Conservation (phyloP, 169 alveolate species). For the Amoebophrya sp. region DNA sequence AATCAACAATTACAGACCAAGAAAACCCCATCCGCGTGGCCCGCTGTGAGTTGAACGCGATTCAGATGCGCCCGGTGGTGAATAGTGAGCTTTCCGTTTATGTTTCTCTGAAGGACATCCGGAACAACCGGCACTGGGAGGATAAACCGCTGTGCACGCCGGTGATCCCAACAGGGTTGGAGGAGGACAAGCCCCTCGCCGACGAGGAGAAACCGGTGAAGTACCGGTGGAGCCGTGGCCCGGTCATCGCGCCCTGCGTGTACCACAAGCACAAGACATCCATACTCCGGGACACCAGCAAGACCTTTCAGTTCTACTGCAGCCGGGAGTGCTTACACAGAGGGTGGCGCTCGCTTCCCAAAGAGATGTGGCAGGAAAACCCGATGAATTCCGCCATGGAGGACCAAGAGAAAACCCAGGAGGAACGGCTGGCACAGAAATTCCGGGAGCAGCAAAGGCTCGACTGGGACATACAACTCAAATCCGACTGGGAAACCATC, state of each 20-base stretch:
- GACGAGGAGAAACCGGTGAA: background rate
- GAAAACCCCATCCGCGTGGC: background rate
- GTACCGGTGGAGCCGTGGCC: constrained; percentile 48
- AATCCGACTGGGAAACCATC: background rate
- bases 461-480: background rate
- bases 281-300: constrained; percentile 39
- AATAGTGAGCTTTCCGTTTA: background rate
- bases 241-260: constrained; percentile 42
- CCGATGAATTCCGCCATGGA: too few relatives aligned
- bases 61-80: background rate
- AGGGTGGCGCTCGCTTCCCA: background rate
- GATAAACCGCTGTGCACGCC: background rate
- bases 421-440: too few relatives aligned
- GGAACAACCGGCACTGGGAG: background rate
- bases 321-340: constrained; percentile 29
- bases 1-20: background rate
- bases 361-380: background rate
- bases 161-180: background rate
- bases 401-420: too few relatives aligned
- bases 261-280: constrained; percentile 47
- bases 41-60: background rate
- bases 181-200: background rate
- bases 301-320: constrained; percentile 45
- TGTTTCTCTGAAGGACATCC: background rate
- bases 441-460: too few relatives aligned